Percentiles rank a stretch among this genome's conserved stretches.
Conservation (phyloP, 257 asterid species). For the Nicotiana sylvestris region DNA sequence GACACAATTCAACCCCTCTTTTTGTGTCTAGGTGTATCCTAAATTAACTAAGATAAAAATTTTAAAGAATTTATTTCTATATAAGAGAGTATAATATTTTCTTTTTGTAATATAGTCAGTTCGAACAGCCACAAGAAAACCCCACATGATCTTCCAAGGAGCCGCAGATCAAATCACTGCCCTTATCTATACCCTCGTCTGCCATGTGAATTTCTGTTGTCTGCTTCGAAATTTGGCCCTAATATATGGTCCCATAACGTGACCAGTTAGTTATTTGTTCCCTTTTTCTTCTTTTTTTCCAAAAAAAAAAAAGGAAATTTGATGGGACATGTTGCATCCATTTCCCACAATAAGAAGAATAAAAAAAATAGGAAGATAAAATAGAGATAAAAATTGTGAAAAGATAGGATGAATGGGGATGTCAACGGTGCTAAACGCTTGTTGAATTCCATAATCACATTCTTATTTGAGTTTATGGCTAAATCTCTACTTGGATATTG, state of each 20-base stretch:
- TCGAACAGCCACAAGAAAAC: not conserved
- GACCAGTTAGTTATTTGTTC: not conserved
- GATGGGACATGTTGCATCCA: not conserved
- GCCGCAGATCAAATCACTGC: not conserved
- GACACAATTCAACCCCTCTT: no score
- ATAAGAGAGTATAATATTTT: no score
- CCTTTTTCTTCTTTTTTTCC: not conserved
- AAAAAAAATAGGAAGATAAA: not conserved
- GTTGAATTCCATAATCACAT: no score
- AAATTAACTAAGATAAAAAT: no score
- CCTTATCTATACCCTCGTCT: not conserved
- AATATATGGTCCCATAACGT: not conserved
- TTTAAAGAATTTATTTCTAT: no score
- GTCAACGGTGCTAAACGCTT: not conserved
- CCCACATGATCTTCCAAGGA: constrained; percentile 1
- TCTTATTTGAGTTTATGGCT: no score
- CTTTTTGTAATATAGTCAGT: not conserved
- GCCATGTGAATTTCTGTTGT: constrained; percentile 10
- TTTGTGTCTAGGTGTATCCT: no score
- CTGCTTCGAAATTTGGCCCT: not conserved
- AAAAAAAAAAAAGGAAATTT: no score
- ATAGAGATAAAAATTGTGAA: not conserved
- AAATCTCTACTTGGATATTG: no score
- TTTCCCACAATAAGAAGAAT: not conserved
- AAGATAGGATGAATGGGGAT: not conserved